Conservation (phyloP, 208 protist genomes). For the Acanthamoeba castellanii region DNA sequence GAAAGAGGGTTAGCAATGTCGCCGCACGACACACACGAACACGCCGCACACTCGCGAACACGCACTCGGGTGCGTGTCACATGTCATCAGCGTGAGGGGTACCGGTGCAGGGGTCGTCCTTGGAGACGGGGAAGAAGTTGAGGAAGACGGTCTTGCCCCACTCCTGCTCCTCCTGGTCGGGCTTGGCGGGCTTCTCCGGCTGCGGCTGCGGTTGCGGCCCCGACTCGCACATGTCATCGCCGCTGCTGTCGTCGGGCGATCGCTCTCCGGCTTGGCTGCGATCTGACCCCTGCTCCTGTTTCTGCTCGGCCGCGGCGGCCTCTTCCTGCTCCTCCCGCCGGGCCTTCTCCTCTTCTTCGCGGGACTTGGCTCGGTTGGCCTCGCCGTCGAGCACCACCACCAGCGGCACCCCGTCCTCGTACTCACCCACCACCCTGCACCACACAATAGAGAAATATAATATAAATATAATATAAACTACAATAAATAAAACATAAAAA, state of each 20-base stretch:
- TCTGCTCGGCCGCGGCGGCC: neutral
- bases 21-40: too few species aligned
- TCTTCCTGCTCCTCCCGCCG: neutral
- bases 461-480: too few species aligned
- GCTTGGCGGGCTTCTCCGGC: neutral
- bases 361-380: neutral
- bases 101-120: conserved; percentile 51
- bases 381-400: conserved; percentile 15
- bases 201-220: too few species aligned
- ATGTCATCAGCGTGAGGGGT: neutral
- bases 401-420: conserved; percentile 1
- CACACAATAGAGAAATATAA: neutral
- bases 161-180: neutral
- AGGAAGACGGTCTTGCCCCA: conserved; percentile 57
- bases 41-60: neutral
- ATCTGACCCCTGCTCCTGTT: neutral
- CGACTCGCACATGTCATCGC: neutral
- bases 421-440: neutral
- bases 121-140: conserved; percentile 50
- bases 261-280: neutral
- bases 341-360: neutral
- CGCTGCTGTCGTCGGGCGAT: neutral
- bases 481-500: too few species aligned
- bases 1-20: too few species aligned
- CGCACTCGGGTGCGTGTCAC: neutral